Percentiles rank a stretch among this genome's conserved stretches.
These are phyloP conservation scores for Ophiostoma novo-ulmi DNA, from an alignment of 2,329 filamentous ascomycete genomes.

Conservation along the genomic window DNA sequence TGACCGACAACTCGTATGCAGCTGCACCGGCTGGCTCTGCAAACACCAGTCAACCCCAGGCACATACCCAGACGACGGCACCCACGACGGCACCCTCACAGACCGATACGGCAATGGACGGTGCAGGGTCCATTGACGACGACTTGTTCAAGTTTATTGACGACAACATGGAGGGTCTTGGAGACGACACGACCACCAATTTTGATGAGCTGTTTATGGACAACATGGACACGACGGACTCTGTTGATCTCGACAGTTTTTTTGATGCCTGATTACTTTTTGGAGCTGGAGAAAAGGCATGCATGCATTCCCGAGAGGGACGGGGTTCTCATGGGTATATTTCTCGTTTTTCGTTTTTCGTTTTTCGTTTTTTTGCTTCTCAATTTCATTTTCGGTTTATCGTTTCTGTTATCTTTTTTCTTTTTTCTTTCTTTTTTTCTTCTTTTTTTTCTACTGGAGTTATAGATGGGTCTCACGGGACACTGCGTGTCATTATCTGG, in stretches of 20 bases:
- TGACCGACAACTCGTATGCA: conserved; percentile 25
- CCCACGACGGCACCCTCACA: not conserved
- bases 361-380: no score
- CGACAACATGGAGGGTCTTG: conserved; percentile 37
- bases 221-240: conserved; percentile 46
- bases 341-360: not conserved
- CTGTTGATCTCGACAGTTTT: conserved; percentile 26
- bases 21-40: conserved; percentile 15
- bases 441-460: not conserved
- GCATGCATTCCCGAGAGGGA: not conserved
- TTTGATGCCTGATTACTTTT: conserved; percentile 21
- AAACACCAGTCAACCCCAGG: not conserved
- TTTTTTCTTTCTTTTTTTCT: not conserved
- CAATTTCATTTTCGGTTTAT: not conserved
- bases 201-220: conserved; percentile 51
- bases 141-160: conserved; percentile 46
- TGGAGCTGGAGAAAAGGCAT: not conserved
- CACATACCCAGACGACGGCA: conserved; percentile 17
- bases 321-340: conserved; percentile 6
- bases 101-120: not conserved
- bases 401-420: not conserved
- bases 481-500: not conserved
- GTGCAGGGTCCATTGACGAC: conserved; percentile 30
- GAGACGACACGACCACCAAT: conserved; percentile 37
- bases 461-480: not conserved